Evolutionary conservation across 331 rosid species (phyloP).

Genomic region (Spiraea crenata): DNA sequence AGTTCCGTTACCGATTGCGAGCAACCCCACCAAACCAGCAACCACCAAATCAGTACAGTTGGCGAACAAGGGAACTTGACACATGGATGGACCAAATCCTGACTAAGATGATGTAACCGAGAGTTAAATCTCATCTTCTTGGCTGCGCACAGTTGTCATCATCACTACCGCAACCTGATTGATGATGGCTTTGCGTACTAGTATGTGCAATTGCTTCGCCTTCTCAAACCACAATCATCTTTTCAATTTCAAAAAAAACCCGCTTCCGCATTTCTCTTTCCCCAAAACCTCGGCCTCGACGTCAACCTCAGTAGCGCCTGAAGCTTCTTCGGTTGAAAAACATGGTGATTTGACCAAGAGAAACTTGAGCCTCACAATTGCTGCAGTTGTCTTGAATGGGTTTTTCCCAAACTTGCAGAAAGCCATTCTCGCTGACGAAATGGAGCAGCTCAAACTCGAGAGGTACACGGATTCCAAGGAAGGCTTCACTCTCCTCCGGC

Average conservation of each 20-base stretch:
- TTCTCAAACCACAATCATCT: slow-evolving; percentile 15
- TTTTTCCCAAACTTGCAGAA: slow-evolving; percentile 29
- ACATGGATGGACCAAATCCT: too few species aligned
- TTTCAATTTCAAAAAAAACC: slow-evolving; percentile 18
- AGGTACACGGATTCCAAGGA: slow-evolving; percentile 69
- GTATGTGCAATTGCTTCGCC: slow-evolving; percentile 18
- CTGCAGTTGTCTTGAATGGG: slow-evolving; percentile 38
- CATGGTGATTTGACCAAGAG: slow-evolving; percentile 43
- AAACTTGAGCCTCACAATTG: slow-evolving; percentile 40
- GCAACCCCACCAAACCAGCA: too few species aligned
- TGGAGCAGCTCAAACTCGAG: slow-evolving; percentile 43
- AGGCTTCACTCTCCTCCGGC: slow-evolving; percentile 89
- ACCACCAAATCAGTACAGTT: too few species aligned
- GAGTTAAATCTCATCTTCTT: neutral
- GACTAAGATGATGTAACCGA: too few species aligned
- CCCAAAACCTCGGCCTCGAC: slow-evolving; percentile 27
- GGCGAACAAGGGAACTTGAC: too few species aligned
- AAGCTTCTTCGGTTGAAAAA: slow-evolving; percentile 20
- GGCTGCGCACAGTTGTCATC: too few species aligned
- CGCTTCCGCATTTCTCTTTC: slow-evolving; percentile 16
- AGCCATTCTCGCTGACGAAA: slow-evolving; percentile 50
- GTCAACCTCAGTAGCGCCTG: slow-evolving; percentile 8
- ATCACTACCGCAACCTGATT: too few species aligned
- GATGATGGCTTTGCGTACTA: slow-evolving; percentile 32
- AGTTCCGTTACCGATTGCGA: too few species aligned